Conservation (phyloP, 805 yeast species). For the Candida cerambycidarum region DNA sequence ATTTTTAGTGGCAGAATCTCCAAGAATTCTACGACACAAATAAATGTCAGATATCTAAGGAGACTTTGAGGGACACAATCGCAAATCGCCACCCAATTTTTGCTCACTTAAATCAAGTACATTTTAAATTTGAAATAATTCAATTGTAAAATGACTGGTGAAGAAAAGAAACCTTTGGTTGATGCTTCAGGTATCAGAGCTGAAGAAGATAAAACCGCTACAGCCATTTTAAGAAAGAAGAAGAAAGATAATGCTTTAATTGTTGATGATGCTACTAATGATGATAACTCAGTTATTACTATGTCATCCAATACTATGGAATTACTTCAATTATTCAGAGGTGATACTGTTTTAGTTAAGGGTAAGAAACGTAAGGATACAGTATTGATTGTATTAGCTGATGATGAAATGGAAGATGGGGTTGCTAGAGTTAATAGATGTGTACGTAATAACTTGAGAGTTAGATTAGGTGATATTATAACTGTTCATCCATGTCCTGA, state of each 20-base stretch:
- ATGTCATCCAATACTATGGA: conserved; percentile 96
- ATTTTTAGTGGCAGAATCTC: conserved; percentile 4
- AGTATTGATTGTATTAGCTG: conserved; percentile 90
- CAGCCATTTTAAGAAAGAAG: conserved; percentile 95
- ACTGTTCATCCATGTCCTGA: conserved; percentile 96
- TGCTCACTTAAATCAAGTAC: conserved; percentile 1
- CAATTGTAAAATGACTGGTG: conserved; percentile 18
- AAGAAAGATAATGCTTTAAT: conserved; percentile 94
- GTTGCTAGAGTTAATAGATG: conserved; percentile 92
- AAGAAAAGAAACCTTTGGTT: conserved; percentile 38
- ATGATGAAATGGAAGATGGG: conserved; percentile 96
- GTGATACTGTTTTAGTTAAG: conserved; percentile 95
- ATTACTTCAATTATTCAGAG: conserved; percentile 88
- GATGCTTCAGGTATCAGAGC: conserved; percentile 66
- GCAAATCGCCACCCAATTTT: conserved; percentile 3
- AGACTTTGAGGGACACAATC: not conserved
- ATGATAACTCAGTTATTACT: conserved; percentile 94
- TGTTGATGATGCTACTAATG: conserved; percentile 96
- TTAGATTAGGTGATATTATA: conserved; percentile 90
- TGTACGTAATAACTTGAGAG: conserved; percentile 91
- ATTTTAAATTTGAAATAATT: conserved; percentile 1
- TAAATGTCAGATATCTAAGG: not conserved
- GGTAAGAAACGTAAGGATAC: conserved; percentile 99
- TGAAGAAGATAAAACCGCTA: conserved; percentile 77
- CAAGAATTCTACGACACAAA: conserved; percentile 3